Evolutionary conservation across 352 stramenopile species (phyloP).

Genomic region (Phytophthora lateralis): DNA sequence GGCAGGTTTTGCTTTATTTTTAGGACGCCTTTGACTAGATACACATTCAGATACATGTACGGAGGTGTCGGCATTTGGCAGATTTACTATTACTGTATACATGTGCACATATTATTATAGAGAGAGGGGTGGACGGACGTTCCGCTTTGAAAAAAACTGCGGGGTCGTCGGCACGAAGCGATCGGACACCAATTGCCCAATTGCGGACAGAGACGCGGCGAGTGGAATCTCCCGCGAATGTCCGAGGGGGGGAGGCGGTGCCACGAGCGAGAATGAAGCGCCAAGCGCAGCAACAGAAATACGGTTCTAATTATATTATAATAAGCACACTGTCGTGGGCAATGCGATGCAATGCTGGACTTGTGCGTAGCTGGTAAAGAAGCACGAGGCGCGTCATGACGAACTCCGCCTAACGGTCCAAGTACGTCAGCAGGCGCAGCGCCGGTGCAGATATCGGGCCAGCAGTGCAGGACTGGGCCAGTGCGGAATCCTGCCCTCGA

Average conservation of each 20-base stretch:
- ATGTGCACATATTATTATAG: too few species aligned
- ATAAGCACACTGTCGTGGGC: neutral
- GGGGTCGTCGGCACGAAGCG: constrained; percentile 9
- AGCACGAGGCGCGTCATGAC: constrained; percentile 1
- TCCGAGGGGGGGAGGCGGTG: too few species aligned
- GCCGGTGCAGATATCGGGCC: neutral
- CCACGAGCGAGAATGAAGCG: neutral
- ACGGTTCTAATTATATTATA: too few species aligned
- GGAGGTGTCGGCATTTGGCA: neutral
- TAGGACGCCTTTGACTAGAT: neutral
- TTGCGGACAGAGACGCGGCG: constrained; percentile 9
- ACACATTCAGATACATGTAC: neutral
- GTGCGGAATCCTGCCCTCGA: too few species aligned
- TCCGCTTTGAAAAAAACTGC: constrained; percentile 6
- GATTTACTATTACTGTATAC: neutral
- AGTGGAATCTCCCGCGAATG: constrained; percentile 10
- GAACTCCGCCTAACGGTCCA: neutral
- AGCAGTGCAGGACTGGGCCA: too few species aligned
- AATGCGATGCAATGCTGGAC: neutral
- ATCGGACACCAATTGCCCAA: constrained; percentile 17
- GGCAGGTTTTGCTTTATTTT: neutral
- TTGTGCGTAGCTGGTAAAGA: too few species aligned
- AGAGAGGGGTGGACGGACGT: neutral
- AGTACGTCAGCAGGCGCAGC: constrained; percentile 10
- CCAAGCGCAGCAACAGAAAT: too few species aligned